Evolutionary conservation across 2,329 filamentous ascomycete genomes (phyloP), one percentile per base, ranked within the genome.

Genomic region (Rasamsonia emersonii): DNA sequence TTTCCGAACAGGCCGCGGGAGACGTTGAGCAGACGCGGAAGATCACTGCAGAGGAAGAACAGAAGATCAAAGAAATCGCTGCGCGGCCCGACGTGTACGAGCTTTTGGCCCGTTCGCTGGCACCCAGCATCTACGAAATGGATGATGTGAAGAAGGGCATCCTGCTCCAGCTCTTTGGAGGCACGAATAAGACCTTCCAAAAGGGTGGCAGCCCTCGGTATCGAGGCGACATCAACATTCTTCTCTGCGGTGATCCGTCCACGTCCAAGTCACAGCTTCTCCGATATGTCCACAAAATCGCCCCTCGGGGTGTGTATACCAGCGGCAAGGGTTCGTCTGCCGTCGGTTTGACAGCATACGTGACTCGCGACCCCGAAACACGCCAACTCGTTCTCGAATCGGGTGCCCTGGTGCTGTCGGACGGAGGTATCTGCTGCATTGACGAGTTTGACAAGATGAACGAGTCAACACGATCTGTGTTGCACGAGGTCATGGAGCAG

Each of bases 111-210:
- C 77, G 89, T 21, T 96, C 89, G 1, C 68, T 98, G 17, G 91
- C 91, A 2, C 91, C 91, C 9, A 95, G 88, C 38, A 82, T 98
- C 50, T 95, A 93, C 64, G 91, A 98, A 61, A 83, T 93, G 79
- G 91, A 98, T 46, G 91, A 98, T 50, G 86, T 96, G 28, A 98
- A 98, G 70, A 98, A 98, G 64, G 91, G 91, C 8, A 95, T 98
- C 40, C 69, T 98, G 8, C 77, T 98, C 3, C 91, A 98, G 53
- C 75, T 98, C 24, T 98, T 98, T 54, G 89, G 91, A 21, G 91
- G 91, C 35, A 94, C 91, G 19, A 98, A 98, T 68, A 98, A 98
- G 65, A 85, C 84, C 1, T 98, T 98, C 58, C 77, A 93, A 37
- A 96, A 95, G 61, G 91, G 91, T 35, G 91, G 88, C 36, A 94